phyloP scores from a whole-genome alignment of 1,284 basidiomycete genomes.

The Neolentinus lepideus region DNA sequence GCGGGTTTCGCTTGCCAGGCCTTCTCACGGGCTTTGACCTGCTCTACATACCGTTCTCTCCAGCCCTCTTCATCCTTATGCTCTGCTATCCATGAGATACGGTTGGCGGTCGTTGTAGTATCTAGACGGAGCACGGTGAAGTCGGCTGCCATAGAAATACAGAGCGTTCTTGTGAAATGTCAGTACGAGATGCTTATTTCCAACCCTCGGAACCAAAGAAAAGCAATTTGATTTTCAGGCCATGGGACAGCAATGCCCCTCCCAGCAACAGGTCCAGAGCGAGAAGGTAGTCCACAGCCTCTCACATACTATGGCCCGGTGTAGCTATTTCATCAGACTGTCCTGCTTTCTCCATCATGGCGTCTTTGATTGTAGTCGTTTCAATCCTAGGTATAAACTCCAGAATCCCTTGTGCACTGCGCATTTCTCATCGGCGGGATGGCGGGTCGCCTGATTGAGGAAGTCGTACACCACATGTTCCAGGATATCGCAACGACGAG shows the following conservation, averaged over 20 bases:
- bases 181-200: slow-evolving; percentile 38
- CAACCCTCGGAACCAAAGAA: slow-evolving; percentile 45
- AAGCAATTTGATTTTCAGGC: slow-evolving; percentile 30
- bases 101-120: slow-evolving; percentile 45
- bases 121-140: slow-evolving; percentile 39
- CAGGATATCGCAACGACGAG: slow-evolving; percentile 38
- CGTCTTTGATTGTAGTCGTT: slow-evolving; percentile 60
- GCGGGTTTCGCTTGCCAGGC: neutral
- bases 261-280: slow-evolving; percentile 34
- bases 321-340: slow-evolving; percentile 33
- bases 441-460: slow-evolving; percentile 24
- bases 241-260: slow-evolving; percentile 11
- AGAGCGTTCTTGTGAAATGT: slow-evolving; percentile 37
- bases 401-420: slow-evolving; percentile 46
- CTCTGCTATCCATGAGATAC: slow-evolving; percentile 35
- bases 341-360: slow-evolving; percentile 43
- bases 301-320: slow-evolving; percentile 37
- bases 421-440: slow-evolving; percentile 27
- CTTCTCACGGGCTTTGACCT: slow-evolving; percentile 1
- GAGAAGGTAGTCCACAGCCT: slow-evolving; percentile 37
- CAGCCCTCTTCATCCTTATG: slow-evolving; percentile 21
- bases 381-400: slow-evolving; percentile 38
- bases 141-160: slow-evolving; percentile 36
- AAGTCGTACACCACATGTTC: slow-evolving; percentile 38
- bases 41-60: slow-evolving; percentile 10